phyloP scores from a whole-genome alignment of 176 grass and related monocot species.

The Chloris gayana region DNA sequence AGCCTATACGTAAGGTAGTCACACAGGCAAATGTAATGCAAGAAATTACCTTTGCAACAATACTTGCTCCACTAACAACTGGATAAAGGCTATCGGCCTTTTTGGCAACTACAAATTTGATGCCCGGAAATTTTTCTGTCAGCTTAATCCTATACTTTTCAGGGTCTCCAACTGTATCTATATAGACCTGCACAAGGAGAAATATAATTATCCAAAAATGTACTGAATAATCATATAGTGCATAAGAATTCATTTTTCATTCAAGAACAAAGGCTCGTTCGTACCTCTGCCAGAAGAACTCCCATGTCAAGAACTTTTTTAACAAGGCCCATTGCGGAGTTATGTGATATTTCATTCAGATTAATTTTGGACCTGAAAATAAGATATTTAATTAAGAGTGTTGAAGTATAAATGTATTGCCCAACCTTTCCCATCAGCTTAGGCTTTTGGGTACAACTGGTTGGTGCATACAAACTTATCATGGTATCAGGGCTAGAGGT shows the following conservation, averaged over 20 bases:
- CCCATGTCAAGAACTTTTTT: conserved; percentile 69
- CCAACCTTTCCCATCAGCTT: no score
- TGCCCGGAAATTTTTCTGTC: conserved; percentile 77
- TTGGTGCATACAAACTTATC: no score
- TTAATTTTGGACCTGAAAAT: conserved; percentile 79
- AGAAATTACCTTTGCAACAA: conserved; percentile 85
- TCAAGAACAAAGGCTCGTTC: conserved; percentile 34
- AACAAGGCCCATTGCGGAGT: conserved; percentile 89
- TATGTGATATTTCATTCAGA: conserved; percentile 96
- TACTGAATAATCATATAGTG: not conserved
- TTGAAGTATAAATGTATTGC: no score
- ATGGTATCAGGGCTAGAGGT: no score
- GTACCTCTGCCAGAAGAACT: conserved; percentile 80
- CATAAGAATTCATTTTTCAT: not conserved
- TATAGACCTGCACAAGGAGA: conserved; percentile 68
- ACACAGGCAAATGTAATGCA: not conserved
- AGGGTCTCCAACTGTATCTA: conserved; percentile 92
- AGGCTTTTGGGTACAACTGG: no score
- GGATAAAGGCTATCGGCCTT: conserved; percentile 97
- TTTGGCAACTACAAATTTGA: conserved; percentile 94
- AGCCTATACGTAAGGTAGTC: not conserved
- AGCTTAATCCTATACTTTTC: conserved; percentile 91
- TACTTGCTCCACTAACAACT: conserved; percentile 95
- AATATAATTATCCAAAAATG: not conserved
- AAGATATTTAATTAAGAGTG: not conserved